Evolutionary conservation across 2,329 filamentous ascomycete species (phyloP).

Genomic region (Sporothrix dimorphospora): DNA sequence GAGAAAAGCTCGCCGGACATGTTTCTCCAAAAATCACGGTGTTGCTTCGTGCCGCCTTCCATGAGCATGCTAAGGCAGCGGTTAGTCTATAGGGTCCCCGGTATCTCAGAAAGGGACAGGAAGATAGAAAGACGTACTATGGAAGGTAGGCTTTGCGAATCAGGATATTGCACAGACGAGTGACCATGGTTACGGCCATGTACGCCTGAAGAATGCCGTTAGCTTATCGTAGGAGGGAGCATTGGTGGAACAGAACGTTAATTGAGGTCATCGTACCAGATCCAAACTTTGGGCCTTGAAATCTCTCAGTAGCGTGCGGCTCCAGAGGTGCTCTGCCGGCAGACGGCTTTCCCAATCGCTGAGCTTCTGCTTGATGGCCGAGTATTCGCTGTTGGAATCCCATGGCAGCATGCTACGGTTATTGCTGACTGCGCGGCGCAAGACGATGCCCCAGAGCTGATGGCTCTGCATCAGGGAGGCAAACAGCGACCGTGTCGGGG

Average conservation of each 20-base stretch:
- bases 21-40: constrained; percentile 43
- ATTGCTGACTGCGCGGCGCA: constrained; percentile 52
- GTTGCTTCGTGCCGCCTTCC: constrained; percentile 40
- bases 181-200: constrained; percentile 58
- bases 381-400: constrained; percentile 54
- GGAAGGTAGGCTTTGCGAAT: constrained; percentile 61
- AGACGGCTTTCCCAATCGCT: constrained; percentile 53
- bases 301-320: constrained; percentile 45
- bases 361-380: constrained; percentile 48
- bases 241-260: constrained; percentile 20
- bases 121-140: constrained; percentile 51
- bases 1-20: constrained; percentile 52
- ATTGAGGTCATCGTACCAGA: constrained; percentile 42
- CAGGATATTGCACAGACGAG: constrained; percentile 60
- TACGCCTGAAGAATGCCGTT: constrained; percentile 49
- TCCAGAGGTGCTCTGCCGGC: constrained; percentile 54
- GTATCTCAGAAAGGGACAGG: not conserved
- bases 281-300: constrained; percentile 55
- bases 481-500: constrained; percentile 55
- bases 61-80: constrained; percentile 45
- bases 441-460: constrained; percentile 57
- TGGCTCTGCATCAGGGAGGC: constrained; percentile 60
- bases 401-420: constrained; percentile 50
- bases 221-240: not conserved
- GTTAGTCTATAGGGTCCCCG: not conserved